phyloP scores from a whole-genome alignment of 306 rosid genomes.

The Sindora glabra region DNA sequence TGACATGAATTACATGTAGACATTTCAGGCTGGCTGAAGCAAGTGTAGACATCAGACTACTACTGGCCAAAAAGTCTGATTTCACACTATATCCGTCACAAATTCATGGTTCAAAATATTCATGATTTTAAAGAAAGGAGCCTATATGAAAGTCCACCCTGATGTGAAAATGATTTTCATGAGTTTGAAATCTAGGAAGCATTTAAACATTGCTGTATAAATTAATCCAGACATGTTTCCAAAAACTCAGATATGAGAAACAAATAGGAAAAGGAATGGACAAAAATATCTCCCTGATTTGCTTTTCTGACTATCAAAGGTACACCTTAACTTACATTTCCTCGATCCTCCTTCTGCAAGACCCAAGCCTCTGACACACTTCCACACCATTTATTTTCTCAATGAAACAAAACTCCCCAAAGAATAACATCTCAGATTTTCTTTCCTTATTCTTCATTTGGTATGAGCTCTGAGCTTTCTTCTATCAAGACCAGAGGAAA shows the following conservation, averaged over 20 bases:
- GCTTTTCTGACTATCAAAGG: slow-evolving; percentile 32
- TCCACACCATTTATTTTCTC: slow-evolving; percentile 34
- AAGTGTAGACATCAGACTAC: no score
- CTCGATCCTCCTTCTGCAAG: slow-evolving; percentile 38
- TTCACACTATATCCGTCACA: no score
- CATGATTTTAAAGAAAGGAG: slow-evolving; percentile 7
- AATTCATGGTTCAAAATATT: slow-evolving; percentile 20
- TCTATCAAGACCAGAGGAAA: slow-evolving; percentile 40
- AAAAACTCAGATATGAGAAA: slow-evolving; percentile 26
- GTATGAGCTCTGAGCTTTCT: slow-evolving; percentile 35
- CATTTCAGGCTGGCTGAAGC: no score
- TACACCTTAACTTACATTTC: slow-evolving; percentile 28
- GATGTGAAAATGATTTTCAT: slow-evolving; percentile 11
- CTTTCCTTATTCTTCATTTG: slow-evolving; percentile 40
- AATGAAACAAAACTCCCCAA: slow-evolving; percentile 42
- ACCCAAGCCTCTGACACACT: slow-evolving; percentile 23
- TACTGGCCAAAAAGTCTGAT: no score
- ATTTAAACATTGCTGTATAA: slow-evolving; percentile 24
- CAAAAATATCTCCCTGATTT: slow-evolving; percentile 30
- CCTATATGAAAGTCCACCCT: slow-evolving; percentile 11
- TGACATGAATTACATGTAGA: no score
- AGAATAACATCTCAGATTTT: slow-evolving; percentile 32
- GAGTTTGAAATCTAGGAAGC: slow-evolving; percentile 22
- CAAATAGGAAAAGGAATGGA: slow-evolving; percentile 14
- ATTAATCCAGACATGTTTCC: slow-evolving; percentile 26